A percentile compares a stretch with the other conserved stretches of the same genome.
Evolutionary conservation across 208 protist species (phyloP).

Genomic region (Strigomonas culicis): DNA sequence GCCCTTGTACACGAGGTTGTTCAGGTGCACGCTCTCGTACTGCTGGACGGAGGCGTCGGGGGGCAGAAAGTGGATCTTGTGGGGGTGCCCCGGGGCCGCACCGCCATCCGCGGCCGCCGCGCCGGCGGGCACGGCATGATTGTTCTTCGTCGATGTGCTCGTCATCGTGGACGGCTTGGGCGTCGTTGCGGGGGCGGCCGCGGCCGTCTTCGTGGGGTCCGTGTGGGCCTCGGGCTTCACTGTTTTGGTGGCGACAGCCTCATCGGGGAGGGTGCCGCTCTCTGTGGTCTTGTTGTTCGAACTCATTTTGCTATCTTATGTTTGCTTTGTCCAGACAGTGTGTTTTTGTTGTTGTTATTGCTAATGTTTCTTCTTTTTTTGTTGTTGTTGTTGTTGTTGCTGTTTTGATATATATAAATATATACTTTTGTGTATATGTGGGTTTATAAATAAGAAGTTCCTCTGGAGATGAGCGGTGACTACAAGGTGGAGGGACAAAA

Average conservation of each 20-base stretch:
- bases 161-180: no score
- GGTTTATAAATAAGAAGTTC: neutral
- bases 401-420: neutral
- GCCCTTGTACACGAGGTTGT: neutral
- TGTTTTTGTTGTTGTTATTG: neutral
- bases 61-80: neutral
- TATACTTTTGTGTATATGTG: neutral
- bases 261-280: no score
- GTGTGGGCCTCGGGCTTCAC: no score
- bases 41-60: neutral
- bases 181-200: no score
- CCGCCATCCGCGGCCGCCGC: neutral
- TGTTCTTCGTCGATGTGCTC: neutral
- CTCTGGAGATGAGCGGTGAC: neutral
- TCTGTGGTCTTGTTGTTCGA: no score
- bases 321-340: neutral
- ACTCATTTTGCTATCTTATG: neutral
- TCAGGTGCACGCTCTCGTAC: conserved; percentile 2
- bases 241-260: no score
- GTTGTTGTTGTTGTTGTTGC: neutral
- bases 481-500: conserved; percentile 8
- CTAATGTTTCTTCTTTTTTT: conserved; percentile 5
- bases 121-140: neutral
- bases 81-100: neutral
- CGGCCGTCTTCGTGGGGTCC: no score